Conservation (phyloP, 306 rosid species). For the Notholithocarpus densiflorus region DNA sequence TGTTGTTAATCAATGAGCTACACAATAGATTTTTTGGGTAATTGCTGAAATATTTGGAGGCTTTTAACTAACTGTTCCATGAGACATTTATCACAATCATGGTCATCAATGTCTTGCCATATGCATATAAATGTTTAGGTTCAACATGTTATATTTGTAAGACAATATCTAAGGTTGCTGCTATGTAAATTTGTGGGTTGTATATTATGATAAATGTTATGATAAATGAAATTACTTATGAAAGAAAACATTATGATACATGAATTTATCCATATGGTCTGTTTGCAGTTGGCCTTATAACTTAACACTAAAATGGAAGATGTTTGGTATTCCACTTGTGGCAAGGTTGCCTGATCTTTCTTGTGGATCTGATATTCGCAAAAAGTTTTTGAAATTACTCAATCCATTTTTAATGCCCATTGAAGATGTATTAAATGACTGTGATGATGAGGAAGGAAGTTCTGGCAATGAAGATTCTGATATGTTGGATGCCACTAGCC, state of each 20-base stretch:
- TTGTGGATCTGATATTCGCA: slow-evolving; percentile 51
- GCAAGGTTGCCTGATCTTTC: slow-evolving; percentile 50
- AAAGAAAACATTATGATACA: not conserved
- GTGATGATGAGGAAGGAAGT: slow-evolving; percentile 29
- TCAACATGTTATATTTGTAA: too few species aligned
- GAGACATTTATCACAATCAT: too few species aligned
- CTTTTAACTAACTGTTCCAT: too few species aligned
- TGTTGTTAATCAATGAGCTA: not conserved
- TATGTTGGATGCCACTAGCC: slow-evolving; percentile 34
- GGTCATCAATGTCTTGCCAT: too few species aligned
- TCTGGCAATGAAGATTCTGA: slow-evolving; percentile 46
- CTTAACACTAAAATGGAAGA: slow-evolving; percentile 6
- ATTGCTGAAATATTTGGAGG: too few species aligned
- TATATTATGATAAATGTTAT: not conserved
- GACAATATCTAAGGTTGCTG: too few species aligned
- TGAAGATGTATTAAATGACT: slow-evolving; percentile 36
- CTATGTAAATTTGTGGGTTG: not conserved
- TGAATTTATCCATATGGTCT: not conserved
- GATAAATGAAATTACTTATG: too few species aligned
- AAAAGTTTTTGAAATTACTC: slow-evolving; percentile 52
- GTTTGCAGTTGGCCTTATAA: slow-evolving; percentile 16
- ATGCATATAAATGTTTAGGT: too few species aligned
- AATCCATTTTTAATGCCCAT: slow-evolving; percentile 43
- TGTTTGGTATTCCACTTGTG: slow-evolving; percentile 62
- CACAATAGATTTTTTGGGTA: too few species aligned